Base-by-base conservation (phyloP, 345 rosid species). In the Pugionium cornutum region DNA sequence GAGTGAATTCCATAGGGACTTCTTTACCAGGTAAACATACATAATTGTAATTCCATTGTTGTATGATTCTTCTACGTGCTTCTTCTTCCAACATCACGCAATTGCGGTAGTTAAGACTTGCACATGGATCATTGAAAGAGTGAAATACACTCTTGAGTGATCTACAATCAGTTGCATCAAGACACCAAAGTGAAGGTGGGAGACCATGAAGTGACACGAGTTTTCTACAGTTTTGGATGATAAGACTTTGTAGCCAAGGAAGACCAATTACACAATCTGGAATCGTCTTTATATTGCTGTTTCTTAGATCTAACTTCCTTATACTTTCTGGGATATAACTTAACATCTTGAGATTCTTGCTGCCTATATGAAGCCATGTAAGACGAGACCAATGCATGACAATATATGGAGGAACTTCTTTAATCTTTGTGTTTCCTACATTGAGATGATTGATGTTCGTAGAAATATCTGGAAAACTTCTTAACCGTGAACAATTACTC, bases 391-490 rank as follows among this genome's bases (percentile, higher is more conserved):
- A 58, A 18, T 56, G 3, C 50, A 28, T 9, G 37, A 18, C 29
- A 3, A 68, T 3, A 26, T 67, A 67, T 7, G 67, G 27, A 34
- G 76, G 55, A 1, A 67, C 64, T 0, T 51, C 65, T 32, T 46
- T 0, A 3, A 76, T 45, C 28, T 39, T 37, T 1, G 74, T 66
- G 2, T 42, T 29, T 50, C 2, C 9, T 6, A 64, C 9, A 9
- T 0, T 0, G n/a, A 76, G 57, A 3, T 5, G 0, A 10, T 27
- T 6, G 36, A 77, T 53, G 42, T 62, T 66, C 0, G n/a, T 35
- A 2, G 52, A 64, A 32, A 75, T 48, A 35, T 46, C 51, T 39
- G 80, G 73, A 40, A 76, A 0, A 9, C 46, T 58, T 18, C 5
- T 43, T 47, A 75, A 4, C 2, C 0, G 51, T 11, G 2, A 4